A percentile compares a stretch with the other conserved stretches of the same genome.
These are phyloP conservation scores for Solanum chiquidenum DNA, from an alignment of 257 asterid genomes.

Conservation along the genomic window DNA sequence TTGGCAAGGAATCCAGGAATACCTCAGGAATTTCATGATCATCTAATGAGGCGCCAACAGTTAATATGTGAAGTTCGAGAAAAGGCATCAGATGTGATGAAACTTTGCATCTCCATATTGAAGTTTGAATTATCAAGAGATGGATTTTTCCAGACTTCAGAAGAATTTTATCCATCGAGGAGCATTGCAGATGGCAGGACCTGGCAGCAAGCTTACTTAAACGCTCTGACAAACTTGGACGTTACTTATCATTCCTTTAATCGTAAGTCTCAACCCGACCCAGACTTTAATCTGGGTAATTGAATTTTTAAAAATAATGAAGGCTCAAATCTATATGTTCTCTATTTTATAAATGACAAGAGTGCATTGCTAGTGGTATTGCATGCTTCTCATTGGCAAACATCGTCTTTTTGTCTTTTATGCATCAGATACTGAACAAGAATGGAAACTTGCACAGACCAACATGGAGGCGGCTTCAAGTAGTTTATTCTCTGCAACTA, in stretches of 20 bases:
- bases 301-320: neutral
- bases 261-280: slow-evolving; percentile 32
- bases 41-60: slow-evolving; percentile 55
- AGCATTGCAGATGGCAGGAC: slow-evolving; percentile 58
- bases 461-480: slow-evolving; percentile 91
- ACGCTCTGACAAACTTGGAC: slow-evolving; percentile 63
- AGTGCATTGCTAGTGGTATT: neutral
- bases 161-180: slow-evolving; percentile 39
- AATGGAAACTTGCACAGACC: slow-evolving; percentile 83
- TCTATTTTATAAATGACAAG: neutral
- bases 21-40: slow-evolving; percentile 84
- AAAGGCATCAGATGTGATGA: slow-evolving; percentile 71
- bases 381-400: slow-evolving; percentile 8
- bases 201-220: slow-evolving; percentile 83
- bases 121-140: slow-evolving; percentile 96
- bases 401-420: slow-evolving; percentile 9
- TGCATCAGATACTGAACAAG: slow-evolving; percentile 87
- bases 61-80: slow-evolving; percentile 66
- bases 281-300: neutral
- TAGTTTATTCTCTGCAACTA: slow-evolving; percentile 69
- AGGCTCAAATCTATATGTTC: slow-evolving; percentile 1
- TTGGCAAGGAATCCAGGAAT: slow-evolving; percentile 66
- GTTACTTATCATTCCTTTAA: slow-evolving; percentile 71
- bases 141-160: slow-evolving; percentile 49
- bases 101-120: slow-evolving; percentile 70